A percentile compares a stretch with the other conserved stretches of the same genome.
phyloP scores from a whole-genome alignment of 352 stramenopile genomes.

The Globisporangium radiosum region DNA sequence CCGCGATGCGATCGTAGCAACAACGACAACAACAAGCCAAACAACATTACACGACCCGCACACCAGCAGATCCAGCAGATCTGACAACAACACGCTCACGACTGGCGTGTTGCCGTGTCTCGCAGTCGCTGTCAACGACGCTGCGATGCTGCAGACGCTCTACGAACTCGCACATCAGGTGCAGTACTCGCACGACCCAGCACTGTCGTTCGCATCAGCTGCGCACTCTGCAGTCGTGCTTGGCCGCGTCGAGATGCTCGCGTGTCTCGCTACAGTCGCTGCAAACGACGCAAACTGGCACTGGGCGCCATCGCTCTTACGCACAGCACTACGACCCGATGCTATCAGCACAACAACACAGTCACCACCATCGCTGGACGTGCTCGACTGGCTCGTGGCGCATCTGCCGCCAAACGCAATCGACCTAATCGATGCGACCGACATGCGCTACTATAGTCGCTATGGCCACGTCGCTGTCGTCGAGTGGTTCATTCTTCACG shows the following conservation, averaged over 20 bases:
- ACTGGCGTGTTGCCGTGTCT: background rate
- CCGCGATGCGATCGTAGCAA: background rate
- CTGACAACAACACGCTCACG: background rate
- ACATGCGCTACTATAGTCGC: background rate
- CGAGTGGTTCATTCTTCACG: background rate
- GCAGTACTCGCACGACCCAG: constrained; percentile 1
- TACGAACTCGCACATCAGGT: background rate
- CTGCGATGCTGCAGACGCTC: background rate
- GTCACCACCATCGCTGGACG: background rate
- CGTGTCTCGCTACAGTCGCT: background rate
- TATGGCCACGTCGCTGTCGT: background rate
- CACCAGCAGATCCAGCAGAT: background rate
- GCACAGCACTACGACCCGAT: background rate
- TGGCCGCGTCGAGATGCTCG: background rate
- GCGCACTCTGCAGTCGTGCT: background rate
- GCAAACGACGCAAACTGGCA: background rate
- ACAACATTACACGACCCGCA: background rate
- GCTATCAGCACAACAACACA: too few relatives aligned
- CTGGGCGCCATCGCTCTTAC: background rate
- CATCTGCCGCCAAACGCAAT: background rate
- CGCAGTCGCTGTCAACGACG: constrained; percentile 1
- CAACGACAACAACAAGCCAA: background rate
- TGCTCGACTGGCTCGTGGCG: background rate
- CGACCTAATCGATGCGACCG: background rate
- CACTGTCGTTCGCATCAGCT: background rate